Evolutionary conservation across 2,329 filamentous ascomycete genomes (phyloP).

Genomic region (Stemphylium lycopersici): DNA sequence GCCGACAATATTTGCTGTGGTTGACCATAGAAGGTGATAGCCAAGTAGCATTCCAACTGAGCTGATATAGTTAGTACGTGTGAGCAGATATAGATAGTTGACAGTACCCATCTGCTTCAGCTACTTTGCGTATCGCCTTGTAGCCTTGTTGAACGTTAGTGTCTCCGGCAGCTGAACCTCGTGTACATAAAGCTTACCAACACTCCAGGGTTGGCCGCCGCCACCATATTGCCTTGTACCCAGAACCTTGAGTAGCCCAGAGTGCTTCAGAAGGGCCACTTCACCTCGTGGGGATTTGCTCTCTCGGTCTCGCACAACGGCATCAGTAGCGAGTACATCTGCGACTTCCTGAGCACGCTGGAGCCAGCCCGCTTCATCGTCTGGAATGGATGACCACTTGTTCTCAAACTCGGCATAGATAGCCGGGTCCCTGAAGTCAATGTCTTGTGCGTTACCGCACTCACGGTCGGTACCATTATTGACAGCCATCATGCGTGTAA

Average conservation of each 20-base stretch:
- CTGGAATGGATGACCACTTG: conserved; percentile 48
- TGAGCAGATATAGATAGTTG: not conserved
- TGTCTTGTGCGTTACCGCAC: conserved; percentile 19
- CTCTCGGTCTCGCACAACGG: conserved; percentile 55
- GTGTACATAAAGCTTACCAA: conserved; percentile 44
- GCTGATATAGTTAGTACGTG: conserved; percentile 10
- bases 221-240: conserved; percentile 60
- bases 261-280: conserved; percentile 58
- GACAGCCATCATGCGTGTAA: conserved; percentile 8
- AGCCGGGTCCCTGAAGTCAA: conserved; percentile 42
- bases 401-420: conserved; percentile 51
- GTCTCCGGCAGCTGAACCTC: not conserved
- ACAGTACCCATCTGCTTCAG: conserved; percentile 65
- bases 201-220: conserved; percentile 59
- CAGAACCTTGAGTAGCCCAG: conserved; percentile 58
- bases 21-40: conserved; percentile 70
- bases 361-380: conserved; percentile 54
- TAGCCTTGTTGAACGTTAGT: conserved; percentile 43
- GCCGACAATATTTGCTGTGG: conserved; percentile 66
- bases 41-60: conserved; percentile 70
- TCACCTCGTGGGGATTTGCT: conserved; percentile 61
- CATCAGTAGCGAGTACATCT: conserved; percentile 58
- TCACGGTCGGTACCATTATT: conserved; percentile 13
- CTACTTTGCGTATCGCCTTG: conserved; percentile 65
- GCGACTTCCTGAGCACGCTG: conserved; percentile 57